These are phyloP conservation scores for Boletus semigastroideus DNA, from an alignment of 1,284 basidiomycete genomes.

Conservation along the genomic window DNA sequence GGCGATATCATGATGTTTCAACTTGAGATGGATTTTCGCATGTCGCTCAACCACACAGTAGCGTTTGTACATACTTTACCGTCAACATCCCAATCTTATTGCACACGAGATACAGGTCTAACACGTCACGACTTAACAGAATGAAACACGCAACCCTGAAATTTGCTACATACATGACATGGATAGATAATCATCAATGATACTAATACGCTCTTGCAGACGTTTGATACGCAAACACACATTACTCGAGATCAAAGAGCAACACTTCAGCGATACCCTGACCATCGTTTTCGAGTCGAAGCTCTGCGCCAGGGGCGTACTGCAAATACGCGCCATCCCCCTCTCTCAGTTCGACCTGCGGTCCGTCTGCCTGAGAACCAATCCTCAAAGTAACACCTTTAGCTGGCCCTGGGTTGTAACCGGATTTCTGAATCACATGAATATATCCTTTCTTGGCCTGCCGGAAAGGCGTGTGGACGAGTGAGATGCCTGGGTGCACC, in stretches of 20 bases:
- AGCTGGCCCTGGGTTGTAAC: slow-evolving; percentile 60
- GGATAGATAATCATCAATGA: slow-evolving; percentile 1
- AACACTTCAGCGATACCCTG: slow-evolving; percentile 64
- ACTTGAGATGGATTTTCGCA: not conserved
- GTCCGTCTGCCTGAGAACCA: slow-evolving; percentile 41
- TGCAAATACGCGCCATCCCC: slow-evolving; percentile 75
- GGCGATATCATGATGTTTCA: not conserved
- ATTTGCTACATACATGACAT: not conserved
- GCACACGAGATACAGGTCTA: slow-evolving; percentile 2
- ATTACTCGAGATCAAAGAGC: slow-evolving; percentile 68
- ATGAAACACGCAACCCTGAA: not conserved
- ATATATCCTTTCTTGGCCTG: slow-evolving; percentile 55
- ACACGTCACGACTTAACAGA: not conserved
- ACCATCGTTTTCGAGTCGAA: slow-evolving; percentile 61
- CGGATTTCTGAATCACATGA: slow-evolving; percentile 73
- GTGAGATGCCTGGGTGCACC: slow-evolving; percentile 50
- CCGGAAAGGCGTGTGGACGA: slow-evolving; percentile 49
- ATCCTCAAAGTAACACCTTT: slow-evolving; percentile 52
- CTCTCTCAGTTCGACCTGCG: slow-evolving; percentile 44
- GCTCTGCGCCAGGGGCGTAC: slow-evolving; percentile 42
- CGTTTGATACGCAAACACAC: not conserved
- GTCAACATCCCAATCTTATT: not conserved
- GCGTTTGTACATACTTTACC: not conserved
- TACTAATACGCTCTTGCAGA: slow-evolving; percentile 1
- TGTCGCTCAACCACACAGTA: not conserved